phyloP scores from a whole-genome alignment of 805 yeast genomes.

The Zygoascus ofunaensis region DNA sequence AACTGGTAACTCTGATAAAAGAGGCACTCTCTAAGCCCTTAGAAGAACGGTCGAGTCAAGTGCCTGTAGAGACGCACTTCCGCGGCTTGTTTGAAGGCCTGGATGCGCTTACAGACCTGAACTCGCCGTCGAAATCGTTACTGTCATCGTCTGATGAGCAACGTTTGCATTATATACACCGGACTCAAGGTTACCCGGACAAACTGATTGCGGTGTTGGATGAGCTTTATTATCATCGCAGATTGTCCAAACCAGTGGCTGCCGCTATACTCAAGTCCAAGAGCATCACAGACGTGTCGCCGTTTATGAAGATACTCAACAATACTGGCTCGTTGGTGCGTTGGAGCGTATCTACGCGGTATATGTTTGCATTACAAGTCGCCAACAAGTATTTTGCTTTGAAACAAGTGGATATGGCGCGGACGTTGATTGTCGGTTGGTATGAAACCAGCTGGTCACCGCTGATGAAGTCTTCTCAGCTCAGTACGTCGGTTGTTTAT shows the following conservation, averaged over 20 bases:
- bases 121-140: background rate
- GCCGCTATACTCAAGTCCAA: slow-evolving; percentile 18
- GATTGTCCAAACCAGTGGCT: slow-evolving; percentile 18
- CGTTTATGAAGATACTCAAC: slow-evolving; percentile 18
- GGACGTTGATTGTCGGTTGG: slow-evolving; percentile 14
- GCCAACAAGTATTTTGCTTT: slow-evolving; percentile 24
- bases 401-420: slow-evolving; percentile 15
- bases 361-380: slow-evolving; percentile 20
- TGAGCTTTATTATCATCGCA: slow-evolving; percentile 21
- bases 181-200: slow-evolving; percentile 1
- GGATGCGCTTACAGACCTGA: slow-evolving; percentile 7
- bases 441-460: slow-evolving; percentile 18
- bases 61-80: slow-evolving; percentile 13
- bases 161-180: background rate
- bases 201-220: slow-evolving; percentile 19
- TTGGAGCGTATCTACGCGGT: slow-evolving; percentile 20
- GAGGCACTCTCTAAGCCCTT: slow-evolving; percentile 9
- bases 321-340: slow-evolving; percentile 21
- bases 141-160: background rate
- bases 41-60: slow-evolving; percentile 5
- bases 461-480: slow-evolving; percentile 4
- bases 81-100: slow-evolving; percentile 16
- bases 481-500: background rate
- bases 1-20: slow-evolving; percentile 7
- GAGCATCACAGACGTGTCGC: slow-evolving; percentile 14